A percentile compares a stretch with the other conserved stretches of the same genome.
phyloP scores from a whole-genome alignment of 495 filamentous ascomycete genomes.

The Glutinoglossum americanum region DNA sequence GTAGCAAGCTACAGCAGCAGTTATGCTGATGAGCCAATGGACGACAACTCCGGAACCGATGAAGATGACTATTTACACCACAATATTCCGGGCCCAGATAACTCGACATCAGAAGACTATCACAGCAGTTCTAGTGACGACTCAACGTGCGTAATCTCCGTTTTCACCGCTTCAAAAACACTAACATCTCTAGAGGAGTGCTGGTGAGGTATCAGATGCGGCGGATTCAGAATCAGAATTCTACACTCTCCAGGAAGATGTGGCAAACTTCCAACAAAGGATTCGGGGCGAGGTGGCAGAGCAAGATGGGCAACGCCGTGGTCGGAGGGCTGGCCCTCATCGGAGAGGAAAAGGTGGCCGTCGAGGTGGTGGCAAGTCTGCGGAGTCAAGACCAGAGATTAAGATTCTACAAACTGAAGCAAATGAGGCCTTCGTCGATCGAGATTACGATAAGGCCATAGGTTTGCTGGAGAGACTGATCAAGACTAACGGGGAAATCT shows the following conservation, averaged over 20 bases:
- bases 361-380: constrained; percentile 45
- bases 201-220: background rate
- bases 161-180: background rate
- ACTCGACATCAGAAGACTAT: background rate
- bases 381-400: constrained; percentile 55
- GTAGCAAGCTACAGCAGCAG: background rate
- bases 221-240: background rate
- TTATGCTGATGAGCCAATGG: background rate
- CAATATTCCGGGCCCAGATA: background rate
- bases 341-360: constrained; percentile 28
- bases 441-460: constrained; percentile 40
- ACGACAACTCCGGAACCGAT: background rate
- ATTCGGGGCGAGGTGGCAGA: constrained; percentile 7
- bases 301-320: constrained; percentile 17
- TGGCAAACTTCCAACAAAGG: background rate
- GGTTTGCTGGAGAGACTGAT: constrained; percentile 44
- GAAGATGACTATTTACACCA: constrained; percentile 6
- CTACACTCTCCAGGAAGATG: constrained; percentile 2
- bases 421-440: constrained; percentile 43
- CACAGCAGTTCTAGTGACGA: background rate
- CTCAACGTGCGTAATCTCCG: background rate
- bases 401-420: constrained; percentile 49
- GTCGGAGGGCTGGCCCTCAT: constrained; percentile 6
- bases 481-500: constrained; percentile 65
- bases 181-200: background rate